Percentiles rank a stretch among this genome's conserved stretches.
These are phyloP conservation scores for Brettanomyces nanus DNA, from an alignment of 805 yeast species.

Conservation along the genomic window DNA sequence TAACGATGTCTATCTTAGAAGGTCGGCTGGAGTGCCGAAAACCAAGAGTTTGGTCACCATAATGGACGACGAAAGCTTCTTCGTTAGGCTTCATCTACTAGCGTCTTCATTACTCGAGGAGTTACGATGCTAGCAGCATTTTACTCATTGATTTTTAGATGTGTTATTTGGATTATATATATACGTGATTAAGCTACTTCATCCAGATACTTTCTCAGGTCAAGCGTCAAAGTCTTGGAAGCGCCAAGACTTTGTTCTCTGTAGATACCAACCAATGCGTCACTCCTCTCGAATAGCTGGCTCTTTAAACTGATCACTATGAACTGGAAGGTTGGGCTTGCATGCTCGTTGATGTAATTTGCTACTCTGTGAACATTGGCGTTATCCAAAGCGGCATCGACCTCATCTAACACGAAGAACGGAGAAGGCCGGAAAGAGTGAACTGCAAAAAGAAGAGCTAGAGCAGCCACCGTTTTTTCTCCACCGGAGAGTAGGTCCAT, in stretches of 20 bases:
- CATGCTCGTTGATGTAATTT: conserved; percentile 67
- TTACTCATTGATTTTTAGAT: background rate
- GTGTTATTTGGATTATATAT: background rate
- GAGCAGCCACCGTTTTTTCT: conserved; percentile 92
- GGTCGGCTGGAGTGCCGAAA: conserved; percentile 40
- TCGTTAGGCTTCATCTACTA: conserved; percentile 58
- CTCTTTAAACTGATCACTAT: conserved; percentile 90
- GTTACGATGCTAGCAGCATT: conserved; percentile 4
- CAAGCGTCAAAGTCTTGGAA: conserved; percentile 66
- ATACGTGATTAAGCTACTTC: conserved; percentile 4
- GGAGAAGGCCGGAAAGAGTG: conserved; percentile 92
- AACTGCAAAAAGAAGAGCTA: conserved; percentile 84
- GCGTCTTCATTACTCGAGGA: conserved; percentile 41
- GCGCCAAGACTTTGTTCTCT: conserved; percentile 69
- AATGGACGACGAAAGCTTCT: conserved; percentile 43
- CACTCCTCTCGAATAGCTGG: conserved; percentile 78
- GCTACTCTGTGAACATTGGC: conserved; percentile 83
- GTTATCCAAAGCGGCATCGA: conserved; percentile 95
- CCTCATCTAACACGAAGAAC: conserved; percentile 91
- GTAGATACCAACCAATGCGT: conserved; percentile 87
- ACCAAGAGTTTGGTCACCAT: conserved; percentile 50
- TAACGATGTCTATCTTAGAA: conserved; percentile 48
- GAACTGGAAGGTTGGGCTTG: conserved; percentile 77
- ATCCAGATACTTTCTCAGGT: conserved; percentile 54
- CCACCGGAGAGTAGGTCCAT: conserved; percentile 95